Percentiles rank a stretch among this genome's conserved stretches.
Conservation (phyloP, 345 rosid genomes). For the Geranium brycei region DNA sequence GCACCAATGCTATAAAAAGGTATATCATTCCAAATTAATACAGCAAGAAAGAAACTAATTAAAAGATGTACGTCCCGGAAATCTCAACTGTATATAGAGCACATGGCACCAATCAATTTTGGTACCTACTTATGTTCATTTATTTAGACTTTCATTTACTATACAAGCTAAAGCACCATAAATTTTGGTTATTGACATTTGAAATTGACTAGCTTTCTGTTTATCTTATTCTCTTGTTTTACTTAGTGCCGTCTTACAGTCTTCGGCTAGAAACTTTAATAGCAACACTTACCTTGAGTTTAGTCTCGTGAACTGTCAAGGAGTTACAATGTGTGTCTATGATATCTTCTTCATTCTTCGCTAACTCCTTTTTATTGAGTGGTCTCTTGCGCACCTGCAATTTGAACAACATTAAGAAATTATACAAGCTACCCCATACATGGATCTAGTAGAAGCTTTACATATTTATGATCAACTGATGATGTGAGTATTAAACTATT, state of each 20-base stretch:
- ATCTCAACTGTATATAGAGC: not conserved
- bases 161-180: not conserved
- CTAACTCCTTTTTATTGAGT: slow-evolving; percentile 81
- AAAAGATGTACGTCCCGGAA: too few species aligned
- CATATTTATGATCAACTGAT: too few species aligned
- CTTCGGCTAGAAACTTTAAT: not conserved
- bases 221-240: not conserved
- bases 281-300: slow-evolving; percentile 57
- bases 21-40: too few species aligned
- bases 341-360: slow-evolving; percentile 91
- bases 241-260: not conserved
- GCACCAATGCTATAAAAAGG: too few species aligned
- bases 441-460: slow-evolving; percentile 2
- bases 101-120: not conserved
- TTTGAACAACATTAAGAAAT: slow-evolving; percentile 7
- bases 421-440: not conserved
- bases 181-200: not conserved
- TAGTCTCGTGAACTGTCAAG: slow-evolving; percentile 81
- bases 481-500: too few species aligned
- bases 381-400: slow-evolving; percentile 95
- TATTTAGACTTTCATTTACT: not conserved
- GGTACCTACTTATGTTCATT: not conserved
- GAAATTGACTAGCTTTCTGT: not conserved
- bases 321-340: slow-evolving; percentile 63
- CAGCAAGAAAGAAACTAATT: too few species aligned